These are phyloP conservation scores for Apiospora rasikravindrae DNA, from an alignment of 2,329 filamentous ascomycete genomes.

Conservation along the genomic window DNA sequence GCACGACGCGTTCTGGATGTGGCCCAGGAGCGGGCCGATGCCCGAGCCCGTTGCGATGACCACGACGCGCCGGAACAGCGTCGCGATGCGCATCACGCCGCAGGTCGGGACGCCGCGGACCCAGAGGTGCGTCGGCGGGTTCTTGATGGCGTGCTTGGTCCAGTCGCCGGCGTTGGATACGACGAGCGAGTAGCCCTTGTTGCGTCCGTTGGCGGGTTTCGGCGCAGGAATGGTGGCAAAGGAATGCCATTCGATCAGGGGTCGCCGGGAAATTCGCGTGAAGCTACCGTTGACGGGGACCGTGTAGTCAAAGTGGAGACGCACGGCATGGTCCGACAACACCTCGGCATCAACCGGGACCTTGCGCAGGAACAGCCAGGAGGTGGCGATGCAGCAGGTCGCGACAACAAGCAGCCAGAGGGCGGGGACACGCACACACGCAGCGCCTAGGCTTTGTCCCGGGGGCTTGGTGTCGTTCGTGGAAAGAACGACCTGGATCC, in stretches of 20 bases:
- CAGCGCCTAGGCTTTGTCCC: slow-evolving; percentile 39
- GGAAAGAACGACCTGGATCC: slow-evolving; percentile 64
- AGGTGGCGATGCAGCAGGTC: slow-evolving; percentile 69
- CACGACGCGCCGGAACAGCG: slow-evolving; percentile 68
- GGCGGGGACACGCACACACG: slow-evolving; percentile 45
- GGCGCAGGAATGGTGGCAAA: slow-evolving; percentile 75
- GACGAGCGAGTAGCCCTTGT: slow-evolving; percentile 68
- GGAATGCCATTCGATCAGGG: slow-evolving; percentile 74
- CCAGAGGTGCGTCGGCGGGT: slow-evolving; percentile 67
- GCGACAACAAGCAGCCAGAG: slow-evolving; percentile 73
- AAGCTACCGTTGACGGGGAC: slow-evolving; percentile 61
- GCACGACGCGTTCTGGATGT: slow-evolving; percentile 56
- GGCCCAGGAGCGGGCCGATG: slow-evolving; percentile 71
- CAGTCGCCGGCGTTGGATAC: slow-evolving; percentile 79
- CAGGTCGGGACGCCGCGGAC: slow-evolving; percentile 70
- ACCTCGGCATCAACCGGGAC: slow-evolving; percentile 68
- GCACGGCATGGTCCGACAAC: slow-evolving; percentile 74
- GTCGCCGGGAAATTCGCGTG: slow-evolving; percentile 65
- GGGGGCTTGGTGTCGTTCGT: slow-evolving; percentile 46
- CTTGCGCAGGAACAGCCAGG: slow-evolving; percentile 75
- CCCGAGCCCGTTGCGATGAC: slow-evolving; percentile 76
- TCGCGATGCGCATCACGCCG: slow-evolving; percentile 71
- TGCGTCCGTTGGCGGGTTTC: slow-evolving; percentile 38
- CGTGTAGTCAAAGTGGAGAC: slow-evolving; percentile 71
- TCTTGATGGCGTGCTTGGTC: slow-evolving; percentile 68